Evolutionary conservation across 805 yeast genomes (phyloP), one percentile per base, ranked within the genome.

Genomic region (Teunomyces pallodes): DNA sequence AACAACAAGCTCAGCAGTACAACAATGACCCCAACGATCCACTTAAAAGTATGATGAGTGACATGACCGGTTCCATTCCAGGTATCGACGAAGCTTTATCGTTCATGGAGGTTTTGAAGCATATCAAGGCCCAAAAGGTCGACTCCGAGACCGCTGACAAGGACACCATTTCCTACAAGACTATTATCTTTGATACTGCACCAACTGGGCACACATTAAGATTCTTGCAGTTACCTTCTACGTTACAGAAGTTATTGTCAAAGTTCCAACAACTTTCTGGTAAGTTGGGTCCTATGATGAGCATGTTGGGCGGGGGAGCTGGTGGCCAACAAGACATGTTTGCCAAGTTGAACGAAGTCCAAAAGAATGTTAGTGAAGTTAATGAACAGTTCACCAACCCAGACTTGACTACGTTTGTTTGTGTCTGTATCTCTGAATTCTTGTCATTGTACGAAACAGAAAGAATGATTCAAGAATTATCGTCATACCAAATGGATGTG

Each of bases 131-230:
- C 55, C 94, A 87, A 70, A 75, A 75, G 53, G 52, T 49, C 28
- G 64, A 54, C 28, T 54, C 55, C 27, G 64, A 54, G 10, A 48
- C 30, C 26, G 30, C 46, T 1, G 76, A 76, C 42, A 54, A 51
- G 6, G 46, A 45, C 24, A 47, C 55, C 42, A 45, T 62, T 10
- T 51, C 65, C 28, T 94, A 87, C 65, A 90, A 87, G 57, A 90
- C 96, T 7, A 91, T 94, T 55, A 90, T 94, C 56, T 94, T 94
- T 62, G 99, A 94, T 68, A 94, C 99, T n/a, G 99, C 99, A 0
- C 99, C 99, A 58, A 94, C 99, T 0, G 99, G 99, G 32, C 99
- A 94, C 70, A 94, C 99, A 2, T 76, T 94, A 59, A 82, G 99
- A 61, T 94, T 94, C 68, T 77, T 94, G 66, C 97, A 91, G 69